Percentiles rank a stretch among this genome's conserved stretches.
These are phyloP conservation scores for Metschnikowia rubicola DNA, from an alignment of 805 yeast genomes.

Conservation along the genomic window DNA sequence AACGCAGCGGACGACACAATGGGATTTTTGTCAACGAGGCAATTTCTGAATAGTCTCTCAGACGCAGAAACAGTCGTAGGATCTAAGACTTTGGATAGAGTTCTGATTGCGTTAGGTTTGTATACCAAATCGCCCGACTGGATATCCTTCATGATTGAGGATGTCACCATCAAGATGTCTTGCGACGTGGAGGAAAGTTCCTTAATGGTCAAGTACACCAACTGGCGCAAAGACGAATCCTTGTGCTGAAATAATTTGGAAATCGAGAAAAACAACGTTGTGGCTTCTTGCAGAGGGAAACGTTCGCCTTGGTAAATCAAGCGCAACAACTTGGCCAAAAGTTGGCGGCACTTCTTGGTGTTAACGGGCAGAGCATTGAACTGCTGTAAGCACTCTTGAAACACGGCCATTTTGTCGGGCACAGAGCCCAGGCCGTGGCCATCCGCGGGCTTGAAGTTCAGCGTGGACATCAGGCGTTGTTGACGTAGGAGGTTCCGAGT, in stretches of 20 bases:
- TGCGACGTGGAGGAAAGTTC: constrained; percentile 81
- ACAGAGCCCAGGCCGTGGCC: constrained; percentile 54
- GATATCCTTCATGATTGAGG: constrained; percentile 96
- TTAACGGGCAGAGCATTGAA: constrained; percentile 90
- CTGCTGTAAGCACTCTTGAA: constrained; percentile 89
- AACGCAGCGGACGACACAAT: constrained; percentile 90
- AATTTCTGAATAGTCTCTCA: constrained; percentile 87
- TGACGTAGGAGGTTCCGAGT: constrained; percentile 3
- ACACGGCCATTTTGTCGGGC: constrained; percentile 96
- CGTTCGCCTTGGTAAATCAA: constrained; percentile 81
- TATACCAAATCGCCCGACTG: constrained; percentile 83
- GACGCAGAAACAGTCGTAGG: constrained; percentile 87
- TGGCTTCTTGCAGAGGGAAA: constrained; percentile 86
- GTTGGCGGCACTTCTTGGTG: constrained; percentile 78
- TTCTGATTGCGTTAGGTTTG: constrained; percentile 93
- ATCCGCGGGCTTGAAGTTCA: constrained; percentile 79
- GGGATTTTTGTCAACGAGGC: constrained; percentile 88
- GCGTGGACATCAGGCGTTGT: constrained; percentile 63
- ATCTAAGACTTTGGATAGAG: constrained; percentile 86
- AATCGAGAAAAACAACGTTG: constrained; percentile 87
- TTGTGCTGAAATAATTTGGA: constrained; percentile 93
- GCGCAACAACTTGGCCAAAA: constrained; percentile 79
- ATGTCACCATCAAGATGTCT: constrained; percentile 95
- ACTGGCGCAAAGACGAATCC: constrained; percentile 82
- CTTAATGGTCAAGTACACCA: constrained; percentile 90